Evolutionary conservation across 306 rosid species (phyloP).

Genomic region (Nissolia schottii): DNA sequence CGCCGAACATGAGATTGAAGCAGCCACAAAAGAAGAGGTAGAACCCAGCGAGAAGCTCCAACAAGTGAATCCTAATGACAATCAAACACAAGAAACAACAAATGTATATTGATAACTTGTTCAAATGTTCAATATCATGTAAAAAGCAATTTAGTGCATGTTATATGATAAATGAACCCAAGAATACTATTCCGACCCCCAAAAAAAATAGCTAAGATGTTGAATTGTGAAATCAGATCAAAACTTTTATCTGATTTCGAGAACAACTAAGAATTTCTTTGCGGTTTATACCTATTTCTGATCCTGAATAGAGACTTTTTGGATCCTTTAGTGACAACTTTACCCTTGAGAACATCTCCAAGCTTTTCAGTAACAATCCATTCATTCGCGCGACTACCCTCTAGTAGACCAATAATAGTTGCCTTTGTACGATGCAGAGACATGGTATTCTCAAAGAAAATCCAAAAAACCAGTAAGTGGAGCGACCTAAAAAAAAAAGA

Average conservation of each 20-base stretch:
- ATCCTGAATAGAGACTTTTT: constrained; percentile 48
- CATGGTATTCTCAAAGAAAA: constrained; percentile 88
- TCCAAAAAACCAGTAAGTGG: constrained; percentile 72
- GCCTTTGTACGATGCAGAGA: constrained; percentile 83
- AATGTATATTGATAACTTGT: background rate
- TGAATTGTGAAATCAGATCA: too few species aligned
- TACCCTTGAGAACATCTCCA: constrained; percentile 66
- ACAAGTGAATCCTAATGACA: constrained; percentile 50
- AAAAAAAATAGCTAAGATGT: too few species aligned
- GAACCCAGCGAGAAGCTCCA: constrained; percentile 66
- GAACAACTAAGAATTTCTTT: too few species aligned
- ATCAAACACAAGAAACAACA: constrained; percentile 19
- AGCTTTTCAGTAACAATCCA: constrained; percentile 91
- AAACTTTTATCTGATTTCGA: too few species aligned
- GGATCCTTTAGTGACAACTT: constrained; percentile 36
- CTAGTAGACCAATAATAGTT: constrained; percentile 74
- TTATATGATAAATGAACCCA: background rate
- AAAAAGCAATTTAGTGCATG: background rate
- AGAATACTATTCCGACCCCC: background rate
- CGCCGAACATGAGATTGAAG: constrained; percentile 58
- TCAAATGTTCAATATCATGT: background rate
- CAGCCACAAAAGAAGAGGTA: constrained; percentile 70
- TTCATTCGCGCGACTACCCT: constrained; percentile 66
- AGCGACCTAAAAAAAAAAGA: constrained; percentile 55
- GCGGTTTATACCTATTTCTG: constrained; percentile 61